A percentile compares a stretch with the other conserved stretches of the same genome.
These are phyloP conservation scores for Xylaria sp. DNA, from an alignment of 2,329 filamentous ascomycete species.

Conservation along the genomic window DNA sequence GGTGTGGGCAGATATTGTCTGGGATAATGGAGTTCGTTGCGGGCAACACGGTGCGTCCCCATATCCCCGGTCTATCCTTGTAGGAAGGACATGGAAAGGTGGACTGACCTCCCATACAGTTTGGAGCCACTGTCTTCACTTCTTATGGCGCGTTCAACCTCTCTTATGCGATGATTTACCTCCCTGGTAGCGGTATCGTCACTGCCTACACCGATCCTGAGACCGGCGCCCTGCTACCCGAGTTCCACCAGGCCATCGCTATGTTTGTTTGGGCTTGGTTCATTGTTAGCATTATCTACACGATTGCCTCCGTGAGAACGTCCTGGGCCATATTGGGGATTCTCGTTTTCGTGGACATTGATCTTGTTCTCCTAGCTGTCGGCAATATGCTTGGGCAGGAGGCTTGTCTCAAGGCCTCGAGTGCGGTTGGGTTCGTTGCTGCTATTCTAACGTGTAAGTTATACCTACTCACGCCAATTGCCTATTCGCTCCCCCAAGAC, in stretches of 20 bases:
- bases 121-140: constrained; percentile 43
- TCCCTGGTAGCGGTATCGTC: constrained; percentile 42
- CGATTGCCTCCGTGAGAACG: constrained; percentile 30
- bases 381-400: constrained; percentile 27
- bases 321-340: constrained; percentile 27
- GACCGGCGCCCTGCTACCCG: constrained; percentile 29
- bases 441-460: constrained; percentile 29
- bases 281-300: constrained; percentile 33
- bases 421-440: constrained; percentile 29
- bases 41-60: constrained; percentile 30
- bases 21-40: constrained; percentile 12
- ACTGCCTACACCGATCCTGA: constrained; percentile 40
- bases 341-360: constrained; percentile 28
- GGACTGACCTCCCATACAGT: constrained; percentile 23
- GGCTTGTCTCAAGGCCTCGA: constrained; percentile 24
- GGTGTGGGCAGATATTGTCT: constrained; percentile 5
- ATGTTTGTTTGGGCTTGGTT: constrained; percentile 35
- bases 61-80: not conserved
- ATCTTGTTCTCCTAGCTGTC: constrained; percentile 28
- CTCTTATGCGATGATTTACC: constrained; percentile 43
- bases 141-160: constrained; percentile 45
- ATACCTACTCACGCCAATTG: not conserved
- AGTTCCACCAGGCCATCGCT: constrained; percentile 32
- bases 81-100: not conserved
- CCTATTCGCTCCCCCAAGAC: not conserved